These are phyloP conservation scores for Xerocomellus amylosporus DNA, from an alignment of 768 basidiomycete genomes.

Conservation along the genomic window DNA sequence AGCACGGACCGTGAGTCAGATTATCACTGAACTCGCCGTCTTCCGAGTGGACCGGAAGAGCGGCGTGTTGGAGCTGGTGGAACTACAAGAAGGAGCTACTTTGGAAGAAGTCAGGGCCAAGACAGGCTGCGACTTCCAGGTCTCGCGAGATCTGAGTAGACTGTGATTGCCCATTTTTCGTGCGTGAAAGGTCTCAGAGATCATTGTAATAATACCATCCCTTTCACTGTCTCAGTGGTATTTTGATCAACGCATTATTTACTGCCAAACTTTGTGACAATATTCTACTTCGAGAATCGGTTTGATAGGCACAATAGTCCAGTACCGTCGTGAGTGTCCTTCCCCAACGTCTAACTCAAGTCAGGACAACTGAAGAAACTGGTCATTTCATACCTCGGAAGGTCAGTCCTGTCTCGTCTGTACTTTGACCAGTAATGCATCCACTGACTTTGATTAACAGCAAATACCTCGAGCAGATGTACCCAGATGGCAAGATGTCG, in stretches of 20 bases:
- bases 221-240: not conserved
- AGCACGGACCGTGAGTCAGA: conserved; percentile 81
- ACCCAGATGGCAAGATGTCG: conserved; percentile 75
- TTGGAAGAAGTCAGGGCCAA: conserved; percentile 82
- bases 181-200: not conserved
- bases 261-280: not conserved
- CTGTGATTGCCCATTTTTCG: conserved; percentile 34
- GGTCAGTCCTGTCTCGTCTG: conserved; percentile 38
- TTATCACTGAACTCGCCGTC: conserved; percentile 90
- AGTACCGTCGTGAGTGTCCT: not conserved
- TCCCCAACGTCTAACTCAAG: conserved; percentile 38
- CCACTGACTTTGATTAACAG: conserved; percentile 45
- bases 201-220: conserved; percentile 11
- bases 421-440: not conserved
- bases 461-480: conserved; percentile 78
- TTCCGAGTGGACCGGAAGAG: conserved; percentile 81
- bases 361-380: conserved; percentile 74
- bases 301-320: not conserved
- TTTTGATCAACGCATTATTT: not conserved
- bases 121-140: conserved; percentile 81
- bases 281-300: not conserved
- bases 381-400: conserved; percentile 85
- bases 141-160: conserved; percentile 48
- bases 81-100: conserved; percentile 80
- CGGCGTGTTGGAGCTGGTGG: conserved; percentile 71